Base-by-base conservation (phyloP, 768 basidiomycete species). In the Cystobasidiopsis lactophilus region DNA sequence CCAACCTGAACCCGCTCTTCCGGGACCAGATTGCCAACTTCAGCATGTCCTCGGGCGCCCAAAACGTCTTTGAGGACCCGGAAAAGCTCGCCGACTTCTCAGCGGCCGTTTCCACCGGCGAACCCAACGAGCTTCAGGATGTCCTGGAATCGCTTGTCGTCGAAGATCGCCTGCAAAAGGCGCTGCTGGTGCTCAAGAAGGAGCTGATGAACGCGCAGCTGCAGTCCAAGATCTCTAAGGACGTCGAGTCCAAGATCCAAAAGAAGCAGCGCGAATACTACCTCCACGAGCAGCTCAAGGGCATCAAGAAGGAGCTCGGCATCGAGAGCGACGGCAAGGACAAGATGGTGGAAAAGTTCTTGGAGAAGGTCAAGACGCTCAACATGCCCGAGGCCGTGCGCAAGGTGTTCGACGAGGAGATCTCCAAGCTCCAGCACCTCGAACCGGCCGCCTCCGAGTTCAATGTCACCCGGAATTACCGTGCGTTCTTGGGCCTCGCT, bases 11-110 rank as follows among this genome's bases (percentile, higher is more conserved):
- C 67, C 88, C 88, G 1, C 77, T 95, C 58, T 95, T 96, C 79
- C 82, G 89, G 40, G 91, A 95, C 70, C 89, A 95, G 64, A 91
- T 95, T 59, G 86, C 88, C 57, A 86, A 85, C 65, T 93, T 93
- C 67, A 82, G 82, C 16, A 86, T 91, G 67, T 81, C 82, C 64
- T 85, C 91, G 65, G 77, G 85, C 52, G 81, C 86, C 1, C 75
- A 81, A 9, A 93, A 86, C 67, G 82, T 93, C 52, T 95, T 96
- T 60, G 88, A 95, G 63, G 89, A 95, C 63, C 91, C 91, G 0
- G 88, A 93, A 66, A 88, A 88, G 64, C 77, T 95, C 24, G 91
- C 89, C 0, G 93, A 98, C 64, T 91, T 96, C 58, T 86, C 91
- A 0, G 93, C 93, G 0, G 89, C 89, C 0, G 88, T 95, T 0